These are phyloP conservation scores for Erysimum pusillum DNA, from an alignment of 441 rosid species.

Conservation along the genomic window DNA sequence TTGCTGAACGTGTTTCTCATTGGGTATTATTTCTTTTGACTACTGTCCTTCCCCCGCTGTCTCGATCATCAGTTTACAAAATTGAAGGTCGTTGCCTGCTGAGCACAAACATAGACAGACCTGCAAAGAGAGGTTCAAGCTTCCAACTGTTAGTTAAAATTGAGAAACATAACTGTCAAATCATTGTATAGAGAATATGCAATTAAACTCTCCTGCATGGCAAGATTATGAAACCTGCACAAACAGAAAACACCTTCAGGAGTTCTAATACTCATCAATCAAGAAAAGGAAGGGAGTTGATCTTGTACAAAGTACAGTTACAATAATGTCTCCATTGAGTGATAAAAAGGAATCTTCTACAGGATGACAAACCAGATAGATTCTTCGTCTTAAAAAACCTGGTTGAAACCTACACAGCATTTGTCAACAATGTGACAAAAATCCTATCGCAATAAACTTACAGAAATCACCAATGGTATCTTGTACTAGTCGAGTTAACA, in stretches of 20 bases:
- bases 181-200: conserved; percentile 34
- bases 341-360: conserved; percentile 45
- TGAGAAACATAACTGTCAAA: conserved; percentile 35
- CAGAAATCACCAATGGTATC: conserved; percentile 30
- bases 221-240: conserved; percentile 71
- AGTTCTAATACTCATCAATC: conserved; percentile 39
- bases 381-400: conserved; percentile 48
- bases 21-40: conserved; percentile 6
- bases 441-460: conserved; percentile 31
- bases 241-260: conserved; percentile 54
- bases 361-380: conserved; percentile 44
- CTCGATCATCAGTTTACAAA: neutral
- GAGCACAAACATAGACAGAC: conserved; percentile 3
- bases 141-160: conserved; percentile 23
- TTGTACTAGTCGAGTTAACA: neutral
- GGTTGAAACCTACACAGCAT: too few species aligned
- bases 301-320: neutral
- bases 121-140: conserved; percentile 23
- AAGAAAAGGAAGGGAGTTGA: conserved; percentile 17
- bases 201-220: conserved; percentile 56
- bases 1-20: neutral
- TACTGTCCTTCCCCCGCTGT: neutral
- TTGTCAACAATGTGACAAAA: conserved; percentile 38
- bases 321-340: conserved; percentile 3
- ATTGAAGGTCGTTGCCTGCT: neutral